These are phyloP conservation scores for Raphanus raphanistrum DNA, from an alignment of 345 rosid species.

Conservation along the genomic window DNA sequence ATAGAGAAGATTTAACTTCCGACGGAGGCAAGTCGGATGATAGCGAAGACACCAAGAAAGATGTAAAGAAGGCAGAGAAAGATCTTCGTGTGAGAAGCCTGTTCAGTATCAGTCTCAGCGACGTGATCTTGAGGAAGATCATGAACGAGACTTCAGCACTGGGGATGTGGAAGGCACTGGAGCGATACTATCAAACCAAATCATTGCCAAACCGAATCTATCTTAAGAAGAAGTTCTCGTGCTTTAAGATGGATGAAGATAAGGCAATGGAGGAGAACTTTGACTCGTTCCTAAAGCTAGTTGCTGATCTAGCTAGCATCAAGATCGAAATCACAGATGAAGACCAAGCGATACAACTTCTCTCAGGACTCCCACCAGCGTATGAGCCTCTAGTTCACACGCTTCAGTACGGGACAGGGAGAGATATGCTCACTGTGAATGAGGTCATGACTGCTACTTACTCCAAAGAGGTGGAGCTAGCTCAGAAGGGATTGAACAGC, in stretches of 20 bases:
- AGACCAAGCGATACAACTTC: neutral
- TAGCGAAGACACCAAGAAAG: neutral
- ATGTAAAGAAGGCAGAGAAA: neutral
- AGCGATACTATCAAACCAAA: no score
- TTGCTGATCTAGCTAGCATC: no score
- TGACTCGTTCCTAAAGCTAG: no score
- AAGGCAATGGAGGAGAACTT: no score
- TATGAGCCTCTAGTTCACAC: neutral
- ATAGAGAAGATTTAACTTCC: neutral
- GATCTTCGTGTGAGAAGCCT: neutral
- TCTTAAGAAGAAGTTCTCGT: no score
- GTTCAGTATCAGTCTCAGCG: neutral
- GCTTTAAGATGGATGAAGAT: no score
- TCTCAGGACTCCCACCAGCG: no score
- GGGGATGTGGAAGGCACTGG: neutral
- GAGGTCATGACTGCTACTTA: neutral
- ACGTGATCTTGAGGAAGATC: neutral
- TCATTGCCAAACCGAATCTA: no score
- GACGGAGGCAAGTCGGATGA: neutral
- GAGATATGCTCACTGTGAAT: neutral
- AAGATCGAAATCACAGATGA: neutral
- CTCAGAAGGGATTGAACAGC: neutral
- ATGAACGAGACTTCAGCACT: neutral
- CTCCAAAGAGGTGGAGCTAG: neutral
- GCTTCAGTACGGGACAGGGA: neutral